Base-by-base conservation (phyloP, 179 eudicot genomes). In the Beta macrorhiza region DNA sequence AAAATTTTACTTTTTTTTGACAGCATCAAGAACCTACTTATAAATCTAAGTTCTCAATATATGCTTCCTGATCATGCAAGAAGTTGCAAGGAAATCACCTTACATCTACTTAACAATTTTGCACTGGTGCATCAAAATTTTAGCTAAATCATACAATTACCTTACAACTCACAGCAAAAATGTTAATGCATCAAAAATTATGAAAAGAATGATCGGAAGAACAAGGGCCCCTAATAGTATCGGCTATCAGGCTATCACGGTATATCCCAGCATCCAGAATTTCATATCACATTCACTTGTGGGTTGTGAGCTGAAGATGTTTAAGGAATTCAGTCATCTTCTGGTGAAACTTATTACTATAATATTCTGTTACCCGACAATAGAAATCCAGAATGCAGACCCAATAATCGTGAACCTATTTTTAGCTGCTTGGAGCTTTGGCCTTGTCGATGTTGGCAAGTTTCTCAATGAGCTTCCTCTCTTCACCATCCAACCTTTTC, bases 401-500 rank as follows among this genome's bases (percentile, higher is more conserved):
- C 13, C 7, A 2, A 56, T 5, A 29, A 74, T 3, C 5, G 11
- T 57, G 25, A 55, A 37, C 70, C 80, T 81, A 87, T 82, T 78
- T 88, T 59, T 82, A 80, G 80, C 86, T 88, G 80, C 78, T 83
- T 16, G 88, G 72, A 80, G 87, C 87, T 83, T 88, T 90, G 44
- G 83, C 87, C 88, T 91, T 91, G 87, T 80, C 83, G 22, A 95
- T 62, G 61, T 82, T 84, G 4, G 90, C 90, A 59, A 94, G 91
- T 49, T 92, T 95, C 82, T 95, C 94, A 57, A 93, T 75, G 15
- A 95, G 92, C 88, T 91, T 90, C 88, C 83, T 88, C 88, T 93
- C 98, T 74, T 95, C 95, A 19, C 78, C 80, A 56, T 90, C 87
- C 19, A 95, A 78, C 77, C 90, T 84, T 76, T 86, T 90, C 0